Percentiles rank a stretch among this genome's conserved stretches.
These are phyloP conservation scores for Helianthus tuberosus DNA, from an alignment of 129 eudicot species.

Conservation along the genomic window DNA sequence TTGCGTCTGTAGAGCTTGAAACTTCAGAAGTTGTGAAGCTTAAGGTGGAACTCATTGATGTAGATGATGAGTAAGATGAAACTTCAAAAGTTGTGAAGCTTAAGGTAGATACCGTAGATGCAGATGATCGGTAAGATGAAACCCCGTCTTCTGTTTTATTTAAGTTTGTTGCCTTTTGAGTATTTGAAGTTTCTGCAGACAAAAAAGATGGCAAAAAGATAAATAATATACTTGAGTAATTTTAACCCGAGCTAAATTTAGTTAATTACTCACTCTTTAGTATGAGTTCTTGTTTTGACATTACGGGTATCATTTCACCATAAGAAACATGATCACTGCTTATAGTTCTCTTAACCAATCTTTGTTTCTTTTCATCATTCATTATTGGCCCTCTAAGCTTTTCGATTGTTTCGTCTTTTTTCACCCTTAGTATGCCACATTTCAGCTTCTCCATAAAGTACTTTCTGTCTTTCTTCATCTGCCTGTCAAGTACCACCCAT, in stretches of 20 bases:
- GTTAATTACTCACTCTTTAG: conserved; percentile 39
- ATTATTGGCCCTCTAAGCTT: conserved; percentile 54
- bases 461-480: conserved; percentile 74
- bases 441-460: conserved; percentile 67
- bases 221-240: no score
- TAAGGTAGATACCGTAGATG: conserved; percentile 33
- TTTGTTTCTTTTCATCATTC: conserved; percentile 28
- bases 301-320: conserved; percentile 73
- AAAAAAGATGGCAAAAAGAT: conserved; percentile 9
- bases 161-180: conserved; percentile 27
- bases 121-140: conserved; percentile 29
- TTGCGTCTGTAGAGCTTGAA: conserved; percentile 30
- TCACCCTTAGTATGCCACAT: conserved; percentile 66
- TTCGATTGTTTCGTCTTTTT: conserved; percentile 52
- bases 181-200: conserved; percentile 36
- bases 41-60: conserved; percentile 32
- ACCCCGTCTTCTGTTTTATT: conserved; percentile 13
- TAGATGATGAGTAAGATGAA: conserved; percentile 31
- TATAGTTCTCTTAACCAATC: conserved; percentile 21
- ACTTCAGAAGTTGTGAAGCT: conserved; percentile 32
- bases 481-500: conserved; percentile 70
- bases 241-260: not conserved
- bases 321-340: conserved; percentile 49
- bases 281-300: conserved; percentile 42
- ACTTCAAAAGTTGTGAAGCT: conserved; percentile 33